Base-by-base conservation (phyloP, 495 filamentous ascomycete genomes). In the Aspergillus homomorphus region DNA sequence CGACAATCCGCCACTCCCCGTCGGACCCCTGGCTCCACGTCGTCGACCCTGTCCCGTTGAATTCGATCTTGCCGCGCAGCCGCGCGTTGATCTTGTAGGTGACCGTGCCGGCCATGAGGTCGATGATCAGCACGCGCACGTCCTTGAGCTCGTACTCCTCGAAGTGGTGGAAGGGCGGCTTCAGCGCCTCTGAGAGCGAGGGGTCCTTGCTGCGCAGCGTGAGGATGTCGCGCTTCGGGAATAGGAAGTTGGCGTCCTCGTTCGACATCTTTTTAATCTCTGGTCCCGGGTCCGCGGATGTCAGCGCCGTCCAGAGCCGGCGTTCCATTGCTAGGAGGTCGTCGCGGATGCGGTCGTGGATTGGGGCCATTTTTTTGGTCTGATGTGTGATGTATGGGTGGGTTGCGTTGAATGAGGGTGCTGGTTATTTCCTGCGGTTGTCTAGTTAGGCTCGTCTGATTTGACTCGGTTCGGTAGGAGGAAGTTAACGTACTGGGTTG, bases 1-100 rank as follows among this genome's bases (percentile, higher is more conserved):
- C 57, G 16, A 69, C 67, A 26, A 79, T 57, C 45, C 68, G 63
- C 76, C 76, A 79, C 58, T 79, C 76, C 10, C 76, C 76, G 58
- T 79, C 76, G 1, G 72, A 73, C 3, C 62, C 76, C 62, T 79
- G 76, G 19, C 72, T 72, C 76, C 76, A 79, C 4, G 76, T 79
- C 30, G 71, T 72, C 30, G 72, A 73, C 22, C 68, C 70, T 12
- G 68, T 72, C 1, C 67, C 73, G 14, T 57, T 62, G 38, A 72
- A 77, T 45, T 64, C 56, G 21, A 62, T 63, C 19, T 68, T 58
- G 1, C 66, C 67, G 4, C 66, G 45, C 33, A 38, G 33, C 16
- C 63, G 49, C 1, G 74, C 74, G 15, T 66, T 64, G 41, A 77
- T 60, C 44, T 64, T 64, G 51, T 75, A 77, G 19, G 74, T 77